Percentiles rank a stretch among this genome's conserved stretches.
Conservation (phyloP, 176 grass and related monocot species). For the Melocanna baccifera region DNA sequence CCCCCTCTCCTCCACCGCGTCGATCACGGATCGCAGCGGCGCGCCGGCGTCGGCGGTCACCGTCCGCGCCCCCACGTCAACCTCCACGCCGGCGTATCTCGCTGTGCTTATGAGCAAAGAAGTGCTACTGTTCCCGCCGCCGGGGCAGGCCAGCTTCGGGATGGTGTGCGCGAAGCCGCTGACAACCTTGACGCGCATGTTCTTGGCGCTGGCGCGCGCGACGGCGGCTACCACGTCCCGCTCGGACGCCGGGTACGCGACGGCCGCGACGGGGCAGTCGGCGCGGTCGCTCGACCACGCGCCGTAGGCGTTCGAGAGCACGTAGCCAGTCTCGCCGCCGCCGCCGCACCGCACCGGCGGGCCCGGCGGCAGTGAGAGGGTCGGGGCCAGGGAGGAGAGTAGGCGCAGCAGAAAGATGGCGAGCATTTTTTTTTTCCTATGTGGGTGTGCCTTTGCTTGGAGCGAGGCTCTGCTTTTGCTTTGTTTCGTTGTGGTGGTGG, state of each 20-base stretch:
- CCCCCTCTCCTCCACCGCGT: slow-evolving; percentile 53
- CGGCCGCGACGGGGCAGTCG: slow-evolving; percentile 49
- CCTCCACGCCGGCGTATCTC: slow-evolving; percentile 40
- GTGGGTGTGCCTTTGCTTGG: background rate
- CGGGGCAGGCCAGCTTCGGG: slow-evolving; percentile 71
- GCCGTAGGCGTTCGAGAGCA: slow-evolving; percentile 79
- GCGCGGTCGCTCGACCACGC: slow-evolving; percentile 62
- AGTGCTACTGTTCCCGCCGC: background rate
- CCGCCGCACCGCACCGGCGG: slow-evolving; percentile 40
- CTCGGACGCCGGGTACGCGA: slow-evolving; percentile 60
- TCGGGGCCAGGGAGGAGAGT: background rate
- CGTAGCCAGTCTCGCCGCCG: slow-evolving; percentile 14
- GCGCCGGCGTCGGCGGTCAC: slow-evolving; percentile 66
- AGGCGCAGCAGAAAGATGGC: background rate
- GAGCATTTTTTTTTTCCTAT: background rate
- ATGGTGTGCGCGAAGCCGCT: slow-evolving; percentile 84
- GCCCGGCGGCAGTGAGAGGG: slow-evolving; percentile 44
- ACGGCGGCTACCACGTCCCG: slow-evolving; percentile 57
- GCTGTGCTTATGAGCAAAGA: slow-evolving; percentile 49
- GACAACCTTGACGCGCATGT: slow-evolving; percentile 51
- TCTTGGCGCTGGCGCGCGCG: slow-evolving; percentile 37
- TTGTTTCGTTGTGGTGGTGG: background rate
- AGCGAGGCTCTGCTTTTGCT: slow-evolving; percentile 18
- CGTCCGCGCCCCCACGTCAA: slow-evolving; percentile 37
- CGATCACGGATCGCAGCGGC: slow-evolving; percentile 59